A percentile compares a stretch with the other conserved stretches of the same genome.
Evolutionary conservation across 306 rosid genomes (phyloP).

Genomic region (Lablab purpureus): DNA sequence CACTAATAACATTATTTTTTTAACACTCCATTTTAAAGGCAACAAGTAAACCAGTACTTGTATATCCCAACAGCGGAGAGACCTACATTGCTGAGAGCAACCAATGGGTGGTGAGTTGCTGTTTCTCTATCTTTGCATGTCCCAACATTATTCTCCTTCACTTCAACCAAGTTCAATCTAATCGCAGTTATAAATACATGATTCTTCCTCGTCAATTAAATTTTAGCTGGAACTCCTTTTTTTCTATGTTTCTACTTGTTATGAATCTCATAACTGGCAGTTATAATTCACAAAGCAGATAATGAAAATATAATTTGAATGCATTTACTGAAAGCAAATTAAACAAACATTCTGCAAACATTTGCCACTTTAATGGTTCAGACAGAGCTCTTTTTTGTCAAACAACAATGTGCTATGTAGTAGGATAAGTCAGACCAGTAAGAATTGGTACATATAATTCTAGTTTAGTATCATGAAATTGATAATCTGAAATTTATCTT

Average conservation of each 20-base stretch:
- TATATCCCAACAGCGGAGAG: slow-evolving; percentile 95
- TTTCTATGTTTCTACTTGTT: background rate
- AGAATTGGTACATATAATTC: background rate
- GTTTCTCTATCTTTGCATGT: background rate
- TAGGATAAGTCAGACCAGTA: background rate
- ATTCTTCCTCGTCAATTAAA: background rate
- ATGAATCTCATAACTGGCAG: background rate
- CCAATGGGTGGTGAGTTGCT: slow-evolving; percentile 78
- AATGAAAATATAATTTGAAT: slow-evolving; percentile 2
- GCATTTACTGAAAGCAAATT: background rate
- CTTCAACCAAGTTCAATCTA: slow-evolving; percentile 7
- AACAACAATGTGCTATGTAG: background rate
- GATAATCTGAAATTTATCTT: background rate
- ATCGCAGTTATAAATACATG: background rate
- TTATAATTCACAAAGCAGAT: background rate
- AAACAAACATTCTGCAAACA: background rate
- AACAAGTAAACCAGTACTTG: slow-evolving; percentile 71
- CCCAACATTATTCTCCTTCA: background rate
- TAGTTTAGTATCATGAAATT: slow-evolving; percentile 6
- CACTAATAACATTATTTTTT: background rate
- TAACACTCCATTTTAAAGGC: slow-evolving; percentile 49
- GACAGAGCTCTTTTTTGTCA: background rate
- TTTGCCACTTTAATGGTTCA: background rate
- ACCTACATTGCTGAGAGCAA: slow-evolving; percentile 67
- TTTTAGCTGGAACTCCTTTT: background rate